These are phyloP conservation scores for Ceratocystis cubensis DNA, from an alignment of 2,329 filamentous ascomycete species.

Conservation along the genomic window DNA sequence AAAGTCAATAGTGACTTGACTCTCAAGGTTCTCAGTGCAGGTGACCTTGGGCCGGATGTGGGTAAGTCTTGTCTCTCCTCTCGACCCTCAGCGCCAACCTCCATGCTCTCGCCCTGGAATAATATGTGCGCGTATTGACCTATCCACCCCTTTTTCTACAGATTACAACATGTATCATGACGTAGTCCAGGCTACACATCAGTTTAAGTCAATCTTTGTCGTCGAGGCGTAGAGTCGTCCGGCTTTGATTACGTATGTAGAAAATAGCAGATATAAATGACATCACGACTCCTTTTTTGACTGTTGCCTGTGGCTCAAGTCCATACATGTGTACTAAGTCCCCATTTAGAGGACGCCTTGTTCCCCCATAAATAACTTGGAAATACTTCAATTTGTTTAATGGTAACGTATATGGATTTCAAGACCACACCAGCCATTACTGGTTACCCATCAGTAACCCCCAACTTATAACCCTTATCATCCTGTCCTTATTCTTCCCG, in stretches of 20 bases:
- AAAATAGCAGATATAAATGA: neutral
- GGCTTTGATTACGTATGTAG: too few relatives aligned
- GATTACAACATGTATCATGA: slow-evolving; percentile 65
- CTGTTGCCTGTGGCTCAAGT: too few relatives aligned
- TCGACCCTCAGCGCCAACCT: neutral
- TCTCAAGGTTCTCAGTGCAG: slow-evolving; percentile 55
- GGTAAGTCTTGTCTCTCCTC: slow-evolving; percentile 40
- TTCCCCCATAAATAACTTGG: neutral
- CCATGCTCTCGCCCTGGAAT: slow-evolving; percentile 14
- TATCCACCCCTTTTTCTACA: slow-evolving; percentile 27
- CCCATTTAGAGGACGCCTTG: neutral
- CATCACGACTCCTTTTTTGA: neutral
- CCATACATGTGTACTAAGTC: too few relatives aligned
- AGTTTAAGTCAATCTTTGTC: slow-evolving; percentile 63
- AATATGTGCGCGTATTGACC: neutral
- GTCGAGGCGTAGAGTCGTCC: neutral
- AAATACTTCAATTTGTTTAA: neutral
- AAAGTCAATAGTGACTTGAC: slow-evolving; percentile 64
- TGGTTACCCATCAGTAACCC: neutral
- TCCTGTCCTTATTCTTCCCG: neutral
- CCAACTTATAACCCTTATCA: neutral
- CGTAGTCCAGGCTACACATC: slow-evolving; percentile 66
- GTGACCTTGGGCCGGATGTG: slow-evolving; percentile 55
- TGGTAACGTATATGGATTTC: neutral
- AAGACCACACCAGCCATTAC: neutral